phyloP scores from a whole-genome alignment of 352 stramenopile species.

The Globisporangium ultimum region DNA sequence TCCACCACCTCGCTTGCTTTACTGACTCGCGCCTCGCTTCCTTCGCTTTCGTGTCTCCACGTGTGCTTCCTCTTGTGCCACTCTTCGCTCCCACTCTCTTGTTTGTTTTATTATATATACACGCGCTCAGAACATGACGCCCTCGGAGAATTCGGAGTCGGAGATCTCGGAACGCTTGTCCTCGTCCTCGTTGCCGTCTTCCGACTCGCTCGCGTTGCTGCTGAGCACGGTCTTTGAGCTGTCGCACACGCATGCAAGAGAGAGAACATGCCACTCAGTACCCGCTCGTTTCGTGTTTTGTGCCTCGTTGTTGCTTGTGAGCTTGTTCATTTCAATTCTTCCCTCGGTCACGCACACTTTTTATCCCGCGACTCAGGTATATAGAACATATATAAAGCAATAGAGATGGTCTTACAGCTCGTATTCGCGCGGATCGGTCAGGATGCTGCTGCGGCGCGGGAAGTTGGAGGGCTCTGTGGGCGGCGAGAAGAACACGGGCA shows the following conservation, averaged over 20 bases:
- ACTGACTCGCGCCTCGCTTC: too few relatives aligned
- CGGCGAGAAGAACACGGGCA: constrained; percentile 69
- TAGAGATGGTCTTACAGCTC: constrained; percentile 34
- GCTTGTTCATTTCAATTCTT: too few relatives aligned
- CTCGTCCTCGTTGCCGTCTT: neutral
- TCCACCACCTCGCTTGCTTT: neutral
- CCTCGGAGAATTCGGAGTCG: neutral
- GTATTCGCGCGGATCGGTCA: constrained; percentile 52
- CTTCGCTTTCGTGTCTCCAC: neutral
- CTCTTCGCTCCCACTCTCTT: neutral
- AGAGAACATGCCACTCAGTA: neutral
- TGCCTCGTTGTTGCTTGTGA: too few relatives aligned
- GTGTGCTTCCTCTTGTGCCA: neutral
- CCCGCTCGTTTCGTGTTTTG: neutral
- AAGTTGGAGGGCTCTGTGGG: constrained; percentile 29
- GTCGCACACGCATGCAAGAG: neutral
- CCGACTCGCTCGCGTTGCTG: neutral
- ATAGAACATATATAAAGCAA: too few relatives aligned
- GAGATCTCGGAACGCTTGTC: neutral
- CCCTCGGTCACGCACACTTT: too few relatives aligned
- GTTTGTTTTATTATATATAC: too few relatives aligned
- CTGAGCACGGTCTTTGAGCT: neutral
- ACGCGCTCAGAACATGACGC: neutral
- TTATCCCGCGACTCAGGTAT: too few relatives aligned
- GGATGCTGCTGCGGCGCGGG: constrained; percentile 39